Evolutionary conservation across 1,139 yeast species (phyloP).

Genomic region (Candida pseudoviswanathii): DNA sequence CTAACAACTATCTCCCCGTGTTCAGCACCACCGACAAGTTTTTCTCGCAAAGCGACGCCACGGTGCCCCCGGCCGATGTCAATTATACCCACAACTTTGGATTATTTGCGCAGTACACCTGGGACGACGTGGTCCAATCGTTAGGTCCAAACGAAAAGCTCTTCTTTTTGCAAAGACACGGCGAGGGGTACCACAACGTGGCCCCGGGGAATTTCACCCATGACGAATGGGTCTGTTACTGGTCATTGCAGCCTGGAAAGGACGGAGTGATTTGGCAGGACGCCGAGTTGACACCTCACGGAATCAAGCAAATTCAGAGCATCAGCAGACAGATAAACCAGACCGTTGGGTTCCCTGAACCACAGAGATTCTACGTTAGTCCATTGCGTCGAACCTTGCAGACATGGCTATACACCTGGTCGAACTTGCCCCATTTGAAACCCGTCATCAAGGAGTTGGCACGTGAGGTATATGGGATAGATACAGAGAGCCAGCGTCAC

Average conservation of each 20-base stretch:
- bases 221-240: constrained; percentile 36
- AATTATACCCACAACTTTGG: constrained; percentile 22
- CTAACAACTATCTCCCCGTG: constrained; percentile 9
- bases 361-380: constrained; percentile 34
- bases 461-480: constrained; percentile 42
- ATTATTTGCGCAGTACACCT: constrained; percentile 18
- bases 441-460: constrained; percentile 36
- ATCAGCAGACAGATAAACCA: constrained; percentile 20
- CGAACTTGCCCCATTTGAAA: constrained; percentile 15
- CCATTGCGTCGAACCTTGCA: constrained; percentile 39
- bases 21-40: constrained; percentile 14
- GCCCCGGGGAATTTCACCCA: constrained; percentile 21
- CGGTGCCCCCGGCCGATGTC: constrained; percentile 14
- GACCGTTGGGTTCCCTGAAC: constrained; percentile 25
- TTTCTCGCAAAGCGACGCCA: constrained; percentile 23
- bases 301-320: constrained; percentile 22
- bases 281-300: constrained; percentile 35
- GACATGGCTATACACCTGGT: constrained; percentile 36
- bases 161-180: constrained; percentile 43
- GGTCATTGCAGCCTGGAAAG: constrained; percentile 33
- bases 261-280: constrained; percentile 39
- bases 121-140: constrained; percentile 16
- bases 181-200: constrained; percentile 43
- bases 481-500: constrained; percentile 39
- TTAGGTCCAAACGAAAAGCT: constrained; percentile 24